phyloP scores from a whole-genome alignment of 805 yeast species.

The Schizosaccharomyces lindneri region DNA sequence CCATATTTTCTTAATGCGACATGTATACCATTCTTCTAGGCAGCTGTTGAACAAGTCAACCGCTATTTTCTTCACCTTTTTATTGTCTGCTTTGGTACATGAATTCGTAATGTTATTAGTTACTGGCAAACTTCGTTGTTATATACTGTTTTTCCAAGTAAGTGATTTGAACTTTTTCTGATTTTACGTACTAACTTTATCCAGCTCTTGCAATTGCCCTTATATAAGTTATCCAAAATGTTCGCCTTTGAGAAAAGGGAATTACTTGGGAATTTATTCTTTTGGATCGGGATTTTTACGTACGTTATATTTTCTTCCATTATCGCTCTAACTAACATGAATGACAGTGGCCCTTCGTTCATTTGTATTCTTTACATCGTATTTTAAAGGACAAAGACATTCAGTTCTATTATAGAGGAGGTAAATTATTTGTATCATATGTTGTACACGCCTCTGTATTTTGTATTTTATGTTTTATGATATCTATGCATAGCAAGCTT shows the following conservation, averaged over 20 bases:
- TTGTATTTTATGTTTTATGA: no score
- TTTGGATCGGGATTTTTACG: slow-evolving; percentile 71
- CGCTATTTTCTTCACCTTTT: slow-evolving; percentile 46
- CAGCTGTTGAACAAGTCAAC: slow-evolving; percentile 34
- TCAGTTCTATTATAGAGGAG: no score
- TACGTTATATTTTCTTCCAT: not conserved
- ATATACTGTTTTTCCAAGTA: slow-evolving; percentile 36
- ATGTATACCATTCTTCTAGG: slow-evolving; percentile 77
- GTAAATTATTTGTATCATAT: no score
- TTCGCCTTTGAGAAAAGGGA: slow-evolving; percentile 29
- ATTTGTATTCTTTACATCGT: not conserved
- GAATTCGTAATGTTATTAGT: slow-evolving; percentile 82
- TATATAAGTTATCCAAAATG: slow-evolving; percentile 38
- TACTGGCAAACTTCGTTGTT: slow-evolving; percentile 58
- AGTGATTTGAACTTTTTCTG: not conserved
- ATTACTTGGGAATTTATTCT: slow-evolving; percentile 51
- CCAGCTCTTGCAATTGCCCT: slow-evolving; percentile 64
- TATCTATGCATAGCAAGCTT: no score
- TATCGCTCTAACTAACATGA: not conserved
- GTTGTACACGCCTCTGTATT: no score
- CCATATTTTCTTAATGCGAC: slow-evolving; percentile 66
- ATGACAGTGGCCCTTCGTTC: not conserved
- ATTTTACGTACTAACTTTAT: not conserved
- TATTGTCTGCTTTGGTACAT: slow-evolving; percentile 62
- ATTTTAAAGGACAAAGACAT: not conserved